Evolutionary conservation across 495 filamentous ascomycete species (phyloP), one percentile per base, ranked within the genome.

Genomic region (Endocarpon pusillum): DNA sequence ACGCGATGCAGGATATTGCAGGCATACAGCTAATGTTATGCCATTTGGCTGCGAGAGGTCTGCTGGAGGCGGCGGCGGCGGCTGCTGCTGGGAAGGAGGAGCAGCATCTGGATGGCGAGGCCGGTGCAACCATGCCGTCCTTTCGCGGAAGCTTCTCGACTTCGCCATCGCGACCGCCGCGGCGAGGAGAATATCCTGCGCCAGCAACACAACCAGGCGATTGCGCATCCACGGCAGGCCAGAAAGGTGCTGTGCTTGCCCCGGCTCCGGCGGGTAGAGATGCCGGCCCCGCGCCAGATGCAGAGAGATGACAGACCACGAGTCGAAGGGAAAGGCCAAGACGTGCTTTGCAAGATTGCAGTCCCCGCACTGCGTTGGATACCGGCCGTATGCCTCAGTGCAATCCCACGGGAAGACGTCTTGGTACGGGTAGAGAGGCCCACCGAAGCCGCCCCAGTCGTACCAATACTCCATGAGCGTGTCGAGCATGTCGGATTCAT

Each of bases 361-460:
- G 1, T 47, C 36, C 19, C 48, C 47, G 42, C 57, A 62, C 4
- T 12, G 39, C 3, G 37, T 36, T 1, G 57, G 46, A 26, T 55
- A 51, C 6, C 45, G 42, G 19, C 42, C 42, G 41, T 45, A 58
- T n/a, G 56, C 58, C 34, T 60, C 54, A 10, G 59, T 61, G 44
- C 56, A 63, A 37, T 63, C 58, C 59, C 56, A 60, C 12, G 54
- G 55, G 31, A 63, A 63, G 21, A 58, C 30, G 36, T 51, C 38
- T 22, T 57, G 50, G 38, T 54, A 46, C 14, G 36, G 34, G 40
- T 61, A 59, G 6, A 62, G 30, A 1, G 42, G 44, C 0, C 42
- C 40, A 6, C 44, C 49, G 21, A 62, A 59, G 7, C 51, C 46
- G 12, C 51, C 60, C 58, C 57, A 64, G 43, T 62, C 55, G 38